Evolutionary conservation across 768 basidiomycete genomes (phyloP).

Genomic region (Crepidotus variabilis): DNA sequence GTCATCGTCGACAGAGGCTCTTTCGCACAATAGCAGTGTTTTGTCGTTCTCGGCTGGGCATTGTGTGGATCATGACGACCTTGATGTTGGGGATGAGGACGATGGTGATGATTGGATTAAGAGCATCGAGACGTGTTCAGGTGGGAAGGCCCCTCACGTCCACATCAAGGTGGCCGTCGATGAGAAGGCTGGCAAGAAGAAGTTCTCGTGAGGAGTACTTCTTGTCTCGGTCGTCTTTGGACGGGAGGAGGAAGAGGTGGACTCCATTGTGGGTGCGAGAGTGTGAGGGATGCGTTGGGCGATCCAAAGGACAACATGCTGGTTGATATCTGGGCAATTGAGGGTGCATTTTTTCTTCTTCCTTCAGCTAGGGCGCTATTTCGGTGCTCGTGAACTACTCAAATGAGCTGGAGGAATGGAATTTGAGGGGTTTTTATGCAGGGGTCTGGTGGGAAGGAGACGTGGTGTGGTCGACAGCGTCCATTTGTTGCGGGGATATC

Average conservation of each 20-base stretch:
- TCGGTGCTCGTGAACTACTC: too few species aligned
- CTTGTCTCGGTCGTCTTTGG: not conserved
- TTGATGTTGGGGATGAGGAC: constrained; percentile 64
- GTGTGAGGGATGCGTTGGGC: not conserved
- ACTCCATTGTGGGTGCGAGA: too few species aligned
- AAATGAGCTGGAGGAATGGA: not conserved
- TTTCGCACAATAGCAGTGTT: not conserved
- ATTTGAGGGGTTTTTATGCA: not conserved
- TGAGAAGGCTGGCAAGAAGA: constrained; percentile 65
- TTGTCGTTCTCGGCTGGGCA: constrained; percentile 29
- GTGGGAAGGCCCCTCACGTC: constrained; percentile 48
- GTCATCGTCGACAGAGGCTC: not conserved
- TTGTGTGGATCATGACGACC: constrained; percentile 66
- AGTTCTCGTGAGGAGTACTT: constrained; percentile 58
- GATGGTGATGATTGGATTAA: constrained; percentile 89
- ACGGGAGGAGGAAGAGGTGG: not conserved
- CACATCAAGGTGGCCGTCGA: constrained; percentile 75
- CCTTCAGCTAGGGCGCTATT: too few species aligned
- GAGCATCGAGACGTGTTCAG: constrained; percentile 66
- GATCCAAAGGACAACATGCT: not conserved
- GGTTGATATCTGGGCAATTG: not conserved
- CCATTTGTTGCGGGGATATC: not conserved
- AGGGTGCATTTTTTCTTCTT: not conserved
- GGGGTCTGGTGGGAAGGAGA: not conserved
- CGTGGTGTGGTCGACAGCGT: not conserved